These are phyloP conservation scores for Neurospora sublineolata DNA, from an alignment of 495 filamentous ascomycete genomes.

Conservation along the genomic window DNA sequence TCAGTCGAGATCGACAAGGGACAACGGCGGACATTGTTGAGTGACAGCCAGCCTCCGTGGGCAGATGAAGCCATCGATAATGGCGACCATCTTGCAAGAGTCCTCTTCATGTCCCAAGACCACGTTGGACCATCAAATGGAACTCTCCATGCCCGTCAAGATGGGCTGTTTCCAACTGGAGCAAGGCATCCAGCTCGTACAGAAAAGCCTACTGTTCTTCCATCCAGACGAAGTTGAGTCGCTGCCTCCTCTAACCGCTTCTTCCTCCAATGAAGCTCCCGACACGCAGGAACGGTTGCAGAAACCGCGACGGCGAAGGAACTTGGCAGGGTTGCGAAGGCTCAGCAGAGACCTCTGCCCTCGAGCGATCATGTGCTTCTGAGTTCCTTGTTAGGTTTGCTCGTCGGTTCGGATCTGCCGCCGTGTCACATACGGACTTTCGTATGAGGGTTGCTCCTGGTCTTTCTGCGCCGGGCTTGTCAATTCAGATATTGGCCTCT, in stretches of 20 bases:
- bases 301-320: not conserved
- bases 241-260: not conserved
- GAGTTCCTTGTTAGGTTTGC: not conserved
- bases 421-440: not conserved
- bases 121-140: not conserved
- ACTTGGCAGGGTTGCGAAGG: not conserved
- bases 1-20: not conserved
- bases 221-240: not conserved
- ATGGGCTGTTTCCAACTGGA: not conserved
- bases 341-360: not conserved
- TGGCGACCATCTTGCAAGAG: not conserved
- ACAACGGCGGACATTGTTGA: not conserved
- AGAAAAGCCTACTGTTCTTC: not conserved
- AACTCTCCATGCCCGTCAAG: not conserved
- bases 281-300: not conserved
- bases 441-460: not conserved
- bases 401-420: not conserved
- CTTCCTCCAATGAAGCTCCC: not conserved
- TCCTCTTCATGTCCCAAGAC: not conserved
- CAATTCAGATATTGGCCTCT: not conserved
- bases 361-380: not conserved
- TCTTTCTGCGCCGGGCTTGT: not conserved
- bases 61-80: not conserved
- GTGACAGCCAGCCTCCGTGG: not conserved
- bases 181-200: not conserved